Percentiles rank a stretch among this genome's conserved stretches.
Evolutionary conservation across 768 basidiomycete species (phyloP).

Genomic region (Leucocoprinus sp.): DNA sequence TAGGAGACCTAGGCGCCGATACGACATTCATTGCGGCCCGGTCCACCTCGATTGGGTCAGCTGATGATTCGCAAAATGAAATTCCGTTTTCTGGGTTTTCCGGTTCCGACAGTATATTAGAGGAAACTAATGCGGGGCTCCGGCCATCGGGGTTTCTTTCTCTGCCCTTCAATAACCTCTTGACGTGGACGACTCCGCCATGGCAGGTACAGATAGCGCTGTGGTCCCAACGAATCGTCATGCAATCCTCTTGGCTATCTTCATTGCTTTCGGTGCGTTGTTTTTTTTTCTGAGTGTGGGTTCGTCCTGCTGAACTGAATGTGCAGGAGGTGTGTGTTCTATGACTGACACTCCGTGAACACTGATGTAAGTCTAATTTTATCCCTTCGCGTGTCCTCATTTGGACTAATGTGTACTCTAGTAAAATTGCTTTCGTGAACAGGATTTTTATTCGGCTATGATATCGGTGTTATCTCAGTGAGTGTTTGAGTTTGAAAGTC

Average conservation of each 20-base stretch:
- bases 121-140: background rate
- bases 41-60: too few relatives aligned
- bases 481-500: constrained; percentile 12
- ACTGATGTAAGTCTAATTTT: background rate
- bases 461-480: constrained; percentile 72
- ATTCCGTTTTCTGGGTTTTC: too few relatives aligned
- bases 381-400: background rate
- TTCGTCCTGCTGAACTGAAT: background rate
- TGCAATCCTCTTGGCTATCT: constrained; percentile 57
- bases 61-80: too few relatives aligned
- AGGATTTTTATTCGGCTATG: constrained; percentile 69
- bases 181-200: background rate
- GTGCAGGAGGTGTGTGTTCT: constrained; percentile 20
- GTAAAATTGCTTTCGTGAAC: background rate
- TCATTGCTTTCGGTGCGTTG: constrained; percentile 65
- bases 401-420: background rate
- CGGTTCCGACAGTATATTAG: too few relatives aligned
- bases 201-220: constrained; percentile 7
- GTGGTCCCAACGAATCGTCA: constrained; percentile 49
- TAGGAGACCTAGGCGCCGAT: too few relatives aligned
- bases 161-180: background rate
- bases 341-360: background rate
- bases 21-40: too few relatives aligned
- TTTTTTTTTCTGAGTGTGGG: background rate
- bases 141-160: background rate